A percentile compares a stretch with the other conserved stretches of the same genome.
These are phyloP conservation scores for Ceratobasidium sp. DNA, from an alignment of 1,284 basidiomycete species.

Conservation along the genomic window DNA sequence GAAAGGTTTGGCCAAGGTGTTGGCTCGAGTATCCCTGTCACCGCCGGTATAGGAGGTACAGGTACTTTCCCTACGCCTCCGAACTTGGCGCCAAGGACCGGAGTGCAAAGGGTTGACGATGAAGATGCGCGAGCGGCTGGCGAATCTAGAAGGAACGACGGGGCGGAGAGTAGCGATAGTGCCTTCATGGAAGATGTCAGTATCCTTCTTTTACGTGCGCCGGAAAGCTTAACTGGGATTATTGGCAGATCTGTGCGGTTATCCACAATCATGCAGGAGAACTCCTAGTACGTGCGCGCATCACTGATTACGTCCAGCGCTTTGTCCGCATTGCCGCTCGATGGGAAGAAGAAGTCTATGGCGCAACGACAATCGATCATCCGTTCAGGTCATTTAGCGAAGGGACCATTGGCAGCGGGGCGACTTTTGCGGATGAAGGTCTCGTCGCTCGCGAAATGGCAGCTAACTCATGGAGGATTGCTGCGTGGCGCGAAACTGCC, in stretches of 20 bases:
- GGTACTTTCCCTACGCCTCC: slow-evolving; percentile 50
- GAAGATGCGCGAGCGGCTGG: slow-evolving; percentile 41
- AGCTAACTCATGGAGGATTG: slow-evolving; percentile 78
- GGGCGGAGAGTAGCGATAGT: slow-evolving; percentile 61
- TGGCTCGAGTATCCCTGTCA: slow-evolving; percentile 41
- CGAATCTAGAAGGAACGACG: slow-evolving; percentile 39
- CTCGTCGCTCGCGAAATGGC: slow-evolving; percentile 70
- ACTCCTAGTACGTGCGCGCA: slow-evolving; percentile 77
- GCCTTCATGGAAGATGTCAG: slow-evolving; percentile 92
- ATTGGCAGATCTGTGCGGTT: slow-evolving; percentile 61
- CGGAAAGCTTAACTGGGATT: not conserved
- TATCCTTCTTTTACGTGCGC: slow-evolving; percentile 48
- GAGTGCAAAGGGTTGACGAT: slow-evolving; percentile 34
- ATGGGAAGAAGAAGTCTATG: slow-evolving; percentile 78
- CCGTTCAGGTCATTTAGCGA: slow-evolving; percentile 61
- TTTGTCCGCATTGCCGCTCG: slow-evolving; percentile 82
- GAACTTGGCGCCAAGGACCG: slow-evolving; percentile 11
- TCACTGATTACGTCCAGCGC: slow-evolving; percentile 79
- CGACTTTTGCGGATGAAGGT: slow-evolving; percentile 75
- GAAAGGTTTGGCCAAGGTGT: slow-evolving; percentile 29
- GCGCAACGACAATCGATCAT: slow-evolving; percentile 74
- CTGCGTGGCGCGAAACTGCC: slow-evolving; percentile 80
- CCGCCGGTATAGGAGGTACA: slow-evolving; percentile 35
- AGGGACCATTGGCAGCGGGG: slow-evolving; percentile 70
- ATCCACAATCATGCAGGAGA: slow-evolving; percentile 84